Evolutionary conservation across 257 asterid species (phyloP), one percentile per base, ranked within the genome.

Genomic region (Gynochthodes officinalis): DNA sequence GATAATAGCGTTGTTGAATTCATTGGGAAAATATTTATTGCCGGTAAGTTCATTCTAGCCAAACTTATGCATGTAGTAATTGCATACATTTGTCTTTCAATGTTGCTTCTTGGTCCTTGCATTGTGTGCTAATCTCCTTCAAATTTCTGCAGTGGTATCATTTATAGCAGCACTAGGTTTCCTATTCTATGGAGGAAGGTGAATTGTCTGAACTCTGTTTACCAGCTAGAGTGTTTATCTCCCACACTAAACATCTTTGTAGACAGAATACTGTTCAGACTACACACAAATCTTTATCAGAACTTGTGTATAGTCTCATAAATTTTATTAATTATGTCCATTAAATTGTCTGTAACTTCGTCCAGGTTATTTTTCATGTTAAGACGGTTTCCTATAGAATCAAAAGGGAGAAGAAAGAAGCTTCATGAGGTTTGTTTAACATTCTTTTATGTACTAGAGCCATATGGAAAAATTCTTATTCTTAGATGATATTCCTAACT

Each of bases 111-210:
- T 70, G 27, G 58, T 70, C 60, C 68, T 74, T 52, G 66, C 68
- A 78, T 77, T 72, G 67, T 63, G 55, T 64, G 76, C 71, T 82
- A 33, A 49, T 59, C 73, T 77, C 32, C 76, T 84, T 81, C 76
- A 54, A 60, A 78, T 71, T 67, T 84, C 65, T 82, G 86, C 96
- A 91, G 99, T 84, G 84, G 92, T 94, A 42, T 89, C 99, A 46
- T 72, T 89, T 76, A 74, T 84, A 35, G 99, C 99, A 70, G 99
- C 99, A 55, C 64, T 91, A 72, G 97, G 99, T 35, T 94, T 94
- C 82, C 83, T 94, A 84, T 83, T 89, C 40, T 94, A 94, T 77
- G 99, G 99, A 44, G 97, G 99, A 86, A 91, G 96, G 99, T 94
- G 76, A 79, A 71, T 74, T 49, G 23, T 76, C 70, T 59, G 49